Evolutionary conservation across 2,329 filamentous ascomycete genomes (phyloP).

Genomic region (Aspergillus latus): DNA sequence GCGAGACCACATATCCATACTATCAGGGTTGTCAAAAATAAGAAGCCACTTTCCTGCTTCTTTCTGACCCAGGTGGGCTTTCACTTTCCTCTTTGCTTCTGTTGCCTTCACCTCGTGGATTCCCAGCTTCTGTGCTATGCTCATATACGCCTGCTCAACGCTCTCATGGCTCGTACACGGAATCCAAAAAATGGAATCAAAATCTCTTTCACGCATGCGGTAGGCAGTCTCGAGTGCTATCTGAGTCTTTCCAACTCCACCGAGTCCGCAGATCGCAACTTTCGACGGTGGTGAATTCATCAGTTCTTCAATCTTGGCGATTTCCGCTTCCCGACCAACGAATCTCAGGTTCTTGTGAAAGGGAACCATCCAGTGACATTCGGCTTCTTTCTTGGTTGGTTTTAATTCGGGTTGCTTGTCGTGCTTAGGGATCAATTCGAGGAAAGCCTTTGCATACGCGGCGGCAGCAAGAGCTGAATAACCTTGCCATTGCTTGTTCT

Average conservation of each 20-base stretch:
- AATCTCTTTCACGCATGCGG: background rate
- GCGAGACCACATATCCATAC: conserved; percentile 19
- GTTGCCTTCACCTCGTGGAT: conserved; percentile 1
- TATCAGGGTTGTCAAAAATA: conserved; percentile 27
- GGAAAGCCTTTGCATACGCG: background rate
- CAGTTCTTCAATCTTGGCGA: background rate
- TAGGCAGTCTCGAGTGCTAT: background rate
- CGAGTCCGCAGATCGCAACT: background rate
- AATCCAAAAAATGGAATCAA: conserved; percentile 30
- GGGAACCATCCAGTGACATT: background rate
- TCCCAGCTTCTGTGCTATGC: conserved; percentile 14
- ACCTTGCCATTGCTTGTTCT: background rate
- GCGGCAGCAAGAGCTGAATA: background rate
- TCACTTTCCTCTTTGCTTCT: conserved; percentile 10
- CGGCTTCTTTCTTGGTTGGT: too few relatives aligned
- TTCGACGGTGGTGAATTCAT: background rate
- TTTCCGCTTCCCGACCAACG: background rate
- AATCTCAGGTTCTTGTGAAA: background rate
- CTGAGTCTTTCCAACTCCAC: background rate
- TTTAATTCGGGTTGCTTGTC: background rate
- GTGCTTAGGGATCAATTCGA: background rate
- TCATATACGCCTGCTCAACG: conserved; percentile 18
- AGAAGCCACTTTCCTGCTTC: conserved; percentile 23
- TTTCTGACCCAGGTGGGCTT: conserved; percentile 15
- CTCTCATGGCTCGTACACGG: conserved; percentile 25